phyloP scores from a whole-genome alignment of 768 basidiomycete genomes.

The Mycena haematopus region DNA sequence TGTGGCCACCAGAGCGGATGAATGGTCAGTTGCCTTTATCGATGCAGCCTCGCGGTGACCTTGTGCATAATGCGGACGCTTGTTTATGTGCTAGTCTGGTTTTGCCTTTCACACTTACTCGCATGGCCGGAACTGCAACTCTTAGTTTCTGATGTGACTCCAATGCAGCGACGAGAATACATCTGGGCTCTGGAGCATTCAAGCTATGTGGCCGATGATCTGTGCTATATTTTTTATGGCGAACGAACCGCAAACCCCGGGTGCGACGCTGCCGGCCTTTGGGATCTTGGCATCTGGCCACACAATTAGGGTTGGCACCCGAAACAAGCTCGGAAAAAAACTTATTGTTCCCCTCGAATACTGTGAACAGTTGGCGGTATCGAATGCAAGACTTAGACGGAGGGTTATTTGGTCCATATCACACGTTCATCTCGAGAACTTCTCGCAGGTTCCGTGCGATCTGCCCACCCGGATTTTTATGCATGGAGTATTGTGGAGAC shows the following conservation, averaged over 20 bases:
- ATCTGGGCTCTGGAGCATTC: not conserved
- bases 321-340: not conserved
- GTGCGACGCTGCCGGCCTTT: too few relatives aligned
- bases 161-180: too few relatives aligned
- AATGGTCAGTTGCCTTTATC: slow-evolving; percentile 1
- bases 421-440: not conserved
- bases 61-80: not conserved
- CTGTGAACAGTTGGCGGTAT: not conserved
- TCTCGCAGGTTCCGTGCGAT: not conserved
- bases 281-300: not conserved
- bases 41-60: slow-evolving; percentile 18
- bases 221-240: not conserved
- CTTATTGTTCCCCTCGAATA: not conserved
- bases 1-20: not conserved
- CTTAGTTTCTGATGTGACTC: not conserved
- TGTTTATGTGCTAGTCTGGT: slow-evolving; percentile 1
- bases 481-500: too few relatives aligned
- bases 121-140: slow-evolving; percentile 12
- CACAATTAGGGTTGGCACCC: not conserved
- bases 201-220: not conserved
- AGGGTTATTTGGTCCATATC: too few relatives aligned
- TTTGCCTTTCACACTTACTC: slow-evolving; percentile 16
- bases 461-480: not conserved
- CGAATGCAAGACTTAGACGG: not conserved
- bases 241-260: not conserved